Evolutionary conservation across 1,284 basidiomycete species (phyloP), one percentile per base, ranked within the genome.

Genomic region (Pisolithus thermaeus): DNA sequence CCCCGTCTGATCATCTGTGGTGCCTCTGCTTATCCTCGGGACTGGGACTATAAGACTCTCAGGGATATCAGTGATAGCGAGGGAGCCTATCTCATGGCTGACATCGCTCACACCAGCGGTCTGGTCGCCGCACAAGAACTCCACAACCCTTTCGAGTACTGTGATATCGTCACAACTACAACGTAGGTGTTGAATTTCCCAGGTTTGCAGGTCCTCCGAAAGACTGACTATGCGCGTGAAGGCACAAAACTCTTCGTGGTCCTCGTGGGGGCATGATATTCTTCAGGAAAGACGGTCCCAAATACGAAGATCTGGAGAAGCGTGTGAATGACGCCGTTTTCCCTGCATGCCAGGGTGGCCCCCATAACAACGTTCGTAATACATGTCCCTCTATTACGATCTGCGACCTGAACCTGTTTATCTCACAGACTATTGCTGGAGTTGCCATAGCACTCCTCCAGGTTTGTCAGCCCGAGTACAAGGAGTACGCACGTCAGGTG

Each of bases 331-430:
- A 95, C n/a, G 94, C 97, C 57, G 97, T 99, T 61, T 99, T 99
- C 87, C 97, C 97, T 52, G 97, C 97, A 43, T 99, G 96, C 83
- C 97, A 99, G 77, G 97, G 97, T 75, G 97, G 97, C 49, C 97
- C 97, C 47, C 97, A 99, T 81, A 99, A 99, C 80, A 96, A 98
- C 78, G 87, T 90, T 58, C 52, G 81, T 71, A n/a, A n/a, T 49
- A 53, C 38, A 14, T 39, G 32, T 40, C 49, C 38, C 30, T n/a
- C 39, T 35, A 6, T 5, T 27, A 38, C 23, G 16, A 6, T 16
- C 39, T 25, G 14, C 12, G 7, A 43, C 49, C 46, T 46, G 53
- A 50, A 47, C n/a, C 27, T 28, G n/a, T 30, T 7, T 28, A 51
- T 49, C 51, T 7, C 40, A 14, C 52, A 91, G 86, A 94, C 97